A percentile compares a stretch with the other conserved stretches of the same genome.
phyloP scores from a whole-genome alignment of 2,329 filamentous ascomycete species.

The Alternaria sp. region DNA sequence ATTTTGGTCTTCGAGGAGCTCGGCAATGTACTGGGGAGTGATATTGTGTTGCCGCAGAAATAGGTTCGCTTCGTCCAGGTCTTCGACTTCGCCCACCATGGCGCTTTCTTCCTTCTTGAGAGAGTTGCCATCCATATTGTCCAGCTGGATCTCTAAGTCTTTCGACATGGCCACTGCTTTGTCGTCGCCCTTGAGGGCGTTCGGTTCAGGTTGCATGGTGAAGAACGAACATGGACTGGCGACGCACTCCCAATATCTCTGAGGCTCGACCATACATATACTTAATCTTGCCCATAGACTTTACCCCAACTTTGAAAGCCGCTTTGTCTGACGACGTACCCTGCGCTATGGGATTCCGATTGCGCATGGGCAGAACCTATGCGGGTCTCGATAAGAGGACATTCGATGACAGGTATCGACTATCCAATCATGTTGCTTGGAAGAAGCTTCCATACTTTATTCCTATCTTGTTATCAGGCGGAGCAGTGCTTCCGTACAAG shows the following conservation, averaged over 20 bases:
- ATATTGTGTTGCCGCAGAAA: conserved; percentile 61
- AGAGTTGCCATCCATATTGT: neutral
- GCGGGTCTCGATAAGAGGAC: conserved; percentile 3
- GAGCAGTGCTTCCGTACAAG: neutral
- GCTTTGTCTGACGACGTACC: neutral
- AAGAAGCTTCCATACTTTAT: no score
- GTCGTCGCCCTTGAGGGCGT: neutral
- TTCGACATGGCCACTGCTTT: neutral
- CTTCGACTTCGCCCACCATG: conserved; percentile 37
- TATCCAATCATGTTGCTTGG: neutral
- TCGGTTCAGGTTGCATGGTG: neutral
- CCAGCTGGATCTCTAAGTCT: conserved; percentile 4
- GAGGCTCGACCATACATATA: neutral
- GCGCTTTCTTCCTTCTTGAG: conserved; percentile 4
- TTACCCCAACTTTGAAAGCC: neutral
- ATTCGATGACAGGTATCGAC: neutral
- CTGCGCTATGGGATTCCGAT: neutral
- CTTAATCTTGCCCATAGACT: neutral
- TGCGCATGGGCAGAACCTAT: neutral
- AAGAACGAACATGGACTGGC: neutral
- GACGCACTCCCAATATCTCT: no score
- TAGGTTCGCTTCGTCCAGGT: conserved; percentile 59
- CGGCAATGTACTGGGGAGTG: conserved; percentile 53
- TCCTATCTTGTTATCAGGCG: neutral
- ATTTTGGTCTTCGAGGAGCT: conserved; percentile 55